phyloP scores from a whole-genome alignment of 306 rosid species.

The Rosa chinensis region DNA sequence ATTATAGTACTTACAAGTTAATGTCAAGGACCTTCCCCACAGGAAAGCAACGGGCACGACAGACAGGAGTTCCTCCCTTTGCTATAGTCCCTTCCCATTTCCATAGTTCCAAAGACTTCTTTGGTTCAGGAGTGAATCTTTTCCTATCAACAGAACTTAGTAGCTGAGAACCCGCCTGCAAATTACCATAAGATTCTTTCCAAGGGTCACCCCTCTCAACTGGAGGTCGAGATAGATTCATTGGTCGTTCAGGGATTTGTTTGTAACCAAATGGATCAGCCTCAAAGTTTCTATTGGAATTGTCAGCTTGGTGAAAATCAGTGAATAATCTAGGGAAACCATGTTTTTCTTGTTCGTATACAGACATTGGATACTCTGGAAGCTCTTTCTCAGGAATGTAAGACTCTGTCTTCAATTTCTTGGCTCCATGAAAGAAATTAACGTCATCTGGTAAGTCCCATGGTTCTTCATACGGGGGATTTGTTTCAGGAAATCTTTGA shows the following conservation, averaged over 20 bases:
- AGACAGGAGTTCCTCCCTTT: conserved; percentile 94
- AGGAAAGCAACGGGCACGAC: conserved; percentile 98
- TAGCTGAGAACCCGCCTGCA: conserved; percentile 50
- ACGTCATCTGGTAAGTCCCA: conserved; percentile 64
- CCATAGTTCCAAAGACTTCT: conserved; percentile 64
- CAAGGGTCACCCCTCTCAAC: conserved; percentile 58
- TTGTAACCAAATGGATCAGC: conserved; percentile 51
- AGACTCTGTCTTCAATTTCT: conserved; percentile 58
- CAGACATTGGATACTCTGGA: conserved; percentile 72
- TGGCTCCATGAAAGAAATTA: conserved; percentile 52
- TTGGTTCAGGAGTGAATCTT: conserved; percentile 69
- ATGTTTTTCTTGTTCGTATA: conserved; percentile 60
- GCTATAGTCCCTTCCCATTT: conserved; percentile 99
- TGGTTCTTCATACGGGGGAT: conserved; percentile 55
- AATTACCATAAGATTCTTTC: conserved; percentile 63
- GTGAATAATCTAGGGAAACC: conserved; percentile 43
- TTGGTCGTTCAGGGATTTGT: conserved; percentile 51
- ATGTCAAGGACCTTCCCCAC: conserved; percentile 87
- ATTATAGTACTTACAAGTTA: conserved; percentile 61
- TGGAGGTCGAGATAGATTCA: conserved; percentile 41
- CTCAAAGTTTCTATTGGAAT: conserved; percentile 51
- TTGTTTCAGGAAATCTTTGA: conserved; percentile 50
- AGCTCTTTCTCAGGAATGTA: conserved; percentile 68
- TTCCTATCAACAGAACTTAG: conserved; percentile 51
- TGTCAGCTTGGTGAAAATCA: conserved; percentile 48